Base-by-base conservation (phyloP, 2,329 filamentous ascomycete species). In the Ophiognomonia clavigignenti-juglandacearum region DNA sequence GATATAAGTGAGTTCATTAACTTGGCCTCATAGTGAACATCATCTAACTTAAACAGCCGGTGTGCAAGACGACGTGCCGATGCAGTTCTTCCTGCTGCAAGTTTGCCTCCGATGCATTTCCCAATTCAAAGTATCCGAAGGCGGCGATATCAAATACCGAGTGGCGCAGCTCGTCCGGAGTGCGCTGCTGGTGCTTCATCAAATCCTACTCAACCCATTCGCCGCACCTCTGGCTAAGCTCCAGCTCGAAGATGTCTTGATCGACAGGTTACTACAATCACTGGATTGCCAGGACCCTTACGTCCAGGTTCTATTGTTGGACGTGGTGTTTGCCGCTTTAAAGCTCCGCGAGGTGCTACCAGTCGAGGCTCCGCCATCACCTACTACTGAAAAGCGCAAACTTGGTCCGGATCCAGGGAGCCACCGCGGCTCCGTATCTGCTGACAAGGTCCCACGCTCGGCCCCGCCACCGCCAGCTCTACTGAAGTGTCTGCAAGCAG, bases 401-500 rank as follows among this genome's bases (percentile, higher is more conserved):
- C 57, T 67, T 16, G 70, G 61, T 42, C 54, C 63, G 9, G 74
- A 79, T 35, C 64, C 68, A 10, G 58, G 64, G 13, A 64, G 61
- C 42, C 62, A 67, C 32, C 63, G 69, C 11, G 57, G 60, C 11
- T 72, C 74, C 1, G 56, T 71, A 18, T 57, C 60, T 4, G 60
- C 59, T 8, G 60, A 56, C 55, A 63, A 43, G 47, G 57, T 50
- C 27, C 58, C 43, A 36, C 54, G 32, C 51, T 58, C 54, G 5
- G 60, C 60, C 23, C 78, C 83, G 4, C 86, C 88, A 18, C 82
- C 86, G 3, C 69, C 80, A 14, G 72, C 83, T 29, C 67, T 98
- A n/a, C 76, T 93, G n/a, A 85, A 87, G 53, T 95, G 88, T 60
- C 74, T 98, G 11, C 83, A 89, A 51, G 80, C 83, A 38, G 93